These are phyloP conservation scores for Yamadazyma tumulicola DNA, from an alignment of 805 yeast genomes.

Conservation along the genomic window DNA sequence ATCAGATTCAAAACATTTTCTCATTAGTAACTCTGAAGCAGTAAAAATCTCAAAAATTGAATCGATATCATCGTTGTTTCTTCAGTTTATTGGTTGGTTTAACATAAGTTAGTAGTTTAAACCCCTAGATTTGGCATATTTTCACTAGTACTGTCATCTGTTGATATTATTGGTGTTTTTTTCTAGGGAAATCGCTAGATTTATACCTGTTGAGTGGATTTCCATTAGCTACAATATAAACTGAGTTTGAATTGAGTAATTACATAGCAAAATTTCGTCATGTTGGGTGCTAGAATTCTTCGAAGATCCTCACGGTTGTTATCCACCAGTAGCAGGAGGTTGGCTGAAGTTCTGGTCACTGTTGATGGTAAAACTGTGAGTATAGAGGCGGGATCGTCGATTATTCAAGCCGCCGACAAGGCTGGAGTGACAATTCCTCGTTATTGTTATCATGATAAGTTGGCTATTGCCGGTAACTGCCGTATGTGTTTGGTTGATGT, in stretches of 20 bases:
- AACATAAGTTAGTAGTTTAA: no score
- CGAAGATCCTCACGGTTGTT: slow-evolving; percentile 20
- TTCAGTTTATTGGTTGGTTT: no score
- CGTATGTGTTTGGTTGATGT: slow-evolving; percentile 91
- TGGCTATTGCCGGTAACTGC: slow-evolving; percentile 89
- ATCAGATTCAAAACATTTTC: slow-evolving; percentile 25
- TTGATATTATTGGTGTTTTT: no score
- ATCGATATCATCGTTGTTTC: no score
- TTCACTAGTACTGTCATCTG: no score
- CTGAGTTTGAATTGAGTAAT: no score
- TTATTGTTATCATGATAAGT: slow-evolving; percentile 87
- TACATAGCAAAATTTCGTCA: no score
- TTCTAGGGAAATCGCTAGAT: no score
- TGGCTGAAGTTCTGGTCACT: slow-evolving; percentile 55
- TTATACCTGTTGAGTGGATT: no score
- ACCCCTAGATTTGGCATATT: no score
- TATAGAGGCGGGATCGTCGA: slow-evolving; percentile 82
- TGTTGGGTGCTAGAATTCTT: slow-evolving; percentile 20
- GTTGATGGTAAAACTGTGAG: slow-evolving; percentile 71
- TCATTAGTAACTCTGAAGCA: slow-evolving; percentile 14
- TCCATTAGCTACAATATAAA: no score
- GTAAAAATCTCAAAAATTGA: no score
- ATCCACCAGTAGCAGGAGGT: slow-evolving; percentile 16
- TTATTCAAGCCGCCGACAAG: slow-evolving; percentile 87
- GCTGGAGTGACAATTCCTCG: slow-evolving; percentile 88